phyloP scores from a whole-genome alignment of 2,329 filamentous ascomycete species.

The Diaporthe aspalathi region DNA sequence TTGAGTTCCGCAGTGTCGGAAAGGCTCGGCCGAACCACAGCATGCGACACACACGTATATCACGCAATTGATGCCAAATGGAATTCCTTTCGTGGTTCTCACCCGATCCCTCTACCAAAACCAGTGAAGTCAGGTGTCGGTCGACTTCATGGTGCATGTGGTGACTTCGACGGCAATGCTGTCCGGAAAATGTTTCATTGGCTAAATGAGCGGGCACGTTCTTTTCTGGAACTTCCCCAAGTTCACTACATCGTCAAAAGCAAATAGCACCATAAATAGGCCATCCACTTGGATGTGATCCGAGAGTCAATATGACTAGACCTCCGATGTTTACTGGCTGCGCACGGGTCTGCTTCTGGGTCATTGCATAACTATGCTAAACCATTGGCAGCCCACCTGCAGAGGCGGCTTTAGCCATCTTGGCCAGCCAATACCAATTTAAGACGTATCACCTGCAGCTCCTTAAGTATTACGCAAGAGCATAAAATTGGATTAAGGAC shows the following conservation, averaged over 20 bases:
- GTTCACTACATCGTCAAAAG: too few relatives aligned
- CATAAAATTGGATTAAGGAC: too few relatives aligned
- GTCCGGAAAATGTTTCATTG: too few relatives aligned
- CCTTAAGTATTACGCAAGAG: too few relatives aligned
- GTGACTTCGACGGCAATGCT: too few relatives aligned
- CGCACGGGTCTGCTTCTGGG: not conserved
- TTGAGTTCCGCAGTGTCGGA: not conserved
- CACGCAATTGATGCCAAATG: not conserved
- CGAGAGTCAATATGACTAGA: not conserved
- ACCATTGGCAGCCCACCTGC: too few relatives aligned
- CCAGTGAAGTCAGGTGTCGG: not conserved
- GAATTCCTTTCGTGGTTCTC: not conserved
- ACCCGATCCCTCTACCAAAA: not conserved
- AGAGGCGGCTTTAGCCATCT: too few relatives aligned
- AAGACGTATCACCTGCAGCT: rapidly evolving
- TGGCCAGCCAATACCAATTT: too few relatives aligned
- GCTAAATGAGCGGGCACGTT: not conserved
- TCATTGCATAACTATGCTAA: not conserved
- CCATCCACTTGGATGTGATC: not conserved
- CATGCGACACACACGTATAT: not conserved
- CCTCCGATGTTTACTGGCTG: not conserved
- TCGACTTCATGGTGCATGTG: too few relatives aligned
- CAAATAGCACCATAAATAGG: not conserved
- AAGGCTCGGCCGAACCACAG: not conserved
- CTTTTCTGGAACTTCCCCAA: too few relatives aligned